A percentile compares a stretch with the other conserved stretches of the same genome.
These are phyloP conservation scores for Hypholoma fasciculare DNA, from an alignment of 768 basidiomycete genomes.

Conservation along the genomic window DNA sequence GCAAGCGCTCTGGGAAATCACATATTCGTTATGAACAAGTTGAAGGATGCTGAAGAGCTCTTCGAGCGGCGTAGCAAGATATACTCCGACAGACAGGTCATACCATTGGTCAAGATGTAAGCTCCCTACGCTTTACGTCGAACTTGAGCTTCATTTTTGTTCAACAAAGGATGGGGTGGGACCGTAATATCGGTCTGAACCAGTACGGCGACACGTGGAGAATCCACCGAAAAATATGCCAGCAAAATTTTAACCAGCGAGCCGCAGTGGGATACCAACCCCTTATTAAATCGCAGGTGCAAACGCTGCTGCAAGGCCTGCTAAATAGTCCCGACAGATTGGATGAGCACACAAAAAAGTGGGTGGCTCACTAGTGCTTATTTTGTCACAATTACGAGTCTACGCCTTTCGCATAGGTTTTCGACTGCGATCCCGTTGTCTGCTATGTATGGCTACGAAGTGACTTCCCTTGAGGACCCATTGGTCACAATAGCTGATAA, in stretches of 20 bases:
- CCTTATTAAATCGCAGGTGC: slow-evolving; percentile 28
- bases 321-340: slow-evolving; percentile 7
- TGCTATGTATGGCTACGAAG: slow-evolving; percentile 12
- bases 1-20: slow-evolving; percentile 9
- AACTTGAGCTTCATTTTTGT: too few relatives aligned
- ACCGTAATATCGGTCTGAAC: slow-evolving; percentile 30
- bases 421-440: slow-evolving; percentile 10
- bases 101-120: slow-evolving; percentile 11
- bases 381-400: too few relatives aligned
- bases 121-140: not conserved
- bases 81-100: slow-evolving; percentile 44
- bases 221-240: slow-evolving; percentile 33
- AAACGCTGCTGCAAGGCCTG: slow-evolving; percentile 29
- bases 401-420: not conserved
- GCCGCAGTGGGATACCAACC: slow-evolving; percentile 25
- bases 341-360: slow-evolving; percentile 4
- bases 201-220: slow-evolving; percentile 39
- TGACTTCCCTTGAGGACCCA: slow-evolving; percentile 3
- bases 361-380: not conserved
- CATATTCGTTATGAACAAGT: slow-evolving; percentile 24
- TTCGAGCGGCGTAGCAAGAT: slow-evolving; percentile 46
- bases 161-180: slow-evolving; percentile 33
- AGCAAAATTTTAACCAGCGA: slow-evolving; percentile 31
- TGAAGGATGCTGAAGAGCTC: slow-evolving; percentile 14
- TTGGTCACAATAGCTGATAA: slow-evolving; percentile 1